Evolutionary conservation across 768 basidiomycete genomes (phyloP).

Genomic region (Gymnopilus dilepis): DNA sequence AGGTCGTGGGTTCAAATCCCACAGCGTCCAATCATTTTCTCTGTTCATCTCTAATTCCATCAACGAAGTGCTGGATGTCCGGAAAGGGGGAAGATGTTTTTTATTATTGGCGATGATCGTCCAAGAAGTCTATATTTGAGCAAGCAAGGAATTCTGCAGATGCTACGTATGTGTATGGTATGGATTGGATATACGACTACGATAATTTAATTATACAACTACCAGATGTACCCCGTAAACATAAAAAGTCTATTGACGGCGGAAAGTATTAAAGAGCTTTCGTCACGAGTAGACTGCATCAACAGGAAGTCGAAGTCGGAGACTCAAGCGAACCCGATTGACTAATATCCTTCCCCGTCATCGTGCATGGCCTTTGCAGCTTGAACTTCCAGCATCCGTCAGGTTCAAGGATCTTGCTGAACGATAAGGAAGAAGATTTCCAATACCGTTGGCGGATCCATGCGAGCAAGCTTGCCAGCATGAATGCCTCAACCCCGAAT

Average conservation of each 20-base stretch:
- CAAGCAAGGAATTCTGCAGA: not conserved
- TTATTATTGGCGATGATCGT: too few relatives aligned
- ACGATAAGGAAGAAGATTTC: too few relatives aligned
- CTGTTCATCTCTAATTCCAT: not conserved
- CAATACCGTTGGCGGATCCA: not conserved
- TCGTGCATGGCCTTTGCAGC: too few relatives aligned
- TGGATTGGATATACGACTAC: constrained; percentile 5
- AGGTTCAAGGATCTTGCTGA: too few relatives aligned
- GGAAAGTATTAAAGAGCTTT: too few relatives aligned
- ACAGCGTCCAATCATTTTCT: constrained; percentile 44
- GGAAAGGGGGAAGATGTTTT: too few relatives aligned
- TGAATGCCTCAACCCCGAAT: not conserved
- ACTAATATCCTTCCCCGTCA: too few relatives aligned
- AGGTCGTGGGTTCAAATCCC: constrained; percentile 66
- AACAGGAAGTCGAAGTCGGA: too few relatives aligned
- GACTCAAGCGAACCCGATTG: too few relatives aligned
- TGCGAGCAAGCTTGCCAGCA: not conserved
- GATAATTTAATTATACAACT: constrained; percentile 7
- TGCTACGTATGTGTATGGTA: constrained; percentile 2
- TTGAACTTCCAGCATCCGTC: too few relatives aligned
- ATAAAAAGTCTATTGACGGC: not conserved
- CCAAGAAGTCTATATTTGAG: constrained; percentile 1
- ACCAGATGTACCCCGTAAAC: not conserved
- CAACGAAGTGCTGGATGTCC: too few relatives aligned
- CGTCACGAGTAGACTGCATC: too few relatives aligned